Base-by-base conservation (phyloP, 2,329 filamentous ascomycete genomes). In the Neonectria faginata region DNA sequence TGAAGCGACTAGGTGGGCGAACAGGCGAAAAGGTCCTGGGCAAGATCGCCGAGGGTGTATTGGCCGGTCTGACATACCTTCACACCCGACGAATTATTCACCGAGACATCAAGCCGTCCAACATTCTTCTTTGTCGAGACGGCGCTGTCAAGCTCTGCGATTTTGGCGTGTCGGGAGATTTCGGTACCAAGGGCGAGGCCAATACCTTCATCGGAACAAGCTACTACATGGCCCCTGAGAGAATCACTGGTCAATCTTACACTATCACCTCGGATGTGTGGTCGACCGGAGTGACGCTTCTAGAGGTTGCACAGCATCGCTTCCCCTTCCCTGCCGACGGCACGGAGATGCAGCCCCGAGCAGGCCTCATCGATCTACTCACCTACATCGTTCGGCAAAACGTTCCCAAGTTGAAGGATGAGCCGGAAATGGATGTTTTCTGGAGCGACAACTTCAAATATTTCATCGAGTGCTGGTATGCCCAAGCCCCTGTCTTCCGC, bases 371-470 rank as follows among this genome's bases (percentile, higher is more conserved):
- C 72, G 96, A 99, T 78, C 86, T 99, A 11, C 84, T 99, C 66
- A 99, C 96, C 12, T 99, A 98, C 78, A 99, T 99, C 77, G 96
- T 99, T 48, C 90, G 93, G 70, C 96, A 99, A 78, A 91, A 93
- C 3, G 97, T 98, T 64, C 96, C 96, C 2, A 97, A 94, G 78
- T 84, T 99, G 68, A 98, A 97, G 80, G 96, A 99, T 72, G 96
- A 99, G 80, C 92, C 93, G 0, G 89, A 93, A 33, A 92, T 92
- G 71, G 90, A 91, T 64, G 97, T 99, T 71, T 91, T 91, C 76
- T 99, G 96, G 96, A 97, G 92, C 72, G 92, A 97, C 73, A 97
- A 92, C 76, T 98, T 99, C 82, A 99, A 99, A 79, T 97, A 97
- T 79, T 99, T 99, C 74, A 97, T 99, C 74, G 94, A 97, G 82